Evolutionary conservation across 2,329 filamentous ascomycete species (phyloP).

Genomic region (Penicillium sp.): DNA sequence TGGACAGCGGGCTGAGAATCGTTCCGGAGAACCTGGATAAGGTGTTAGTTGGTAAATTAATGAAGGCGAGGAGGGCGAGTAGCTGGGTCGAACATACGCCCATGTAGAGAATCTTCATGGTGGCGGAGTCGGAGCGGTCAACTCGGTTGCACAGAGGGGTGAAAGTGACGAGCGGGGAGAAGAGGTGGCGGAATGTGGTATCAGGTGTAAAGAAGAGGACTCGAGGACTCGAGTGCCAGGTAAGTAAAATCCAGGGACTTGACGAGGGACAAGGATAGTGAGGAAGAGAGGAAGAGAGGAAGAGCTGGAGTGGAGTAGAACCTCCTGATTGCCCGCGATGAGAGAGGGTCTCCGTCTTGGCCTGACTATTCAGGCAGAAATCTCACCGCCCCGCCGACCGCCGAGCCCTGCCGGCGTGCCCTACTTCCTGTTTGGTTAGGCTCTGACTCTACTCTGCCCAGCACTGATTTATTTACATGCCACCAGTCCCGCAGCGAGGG

Average conservation of each 20-base stretch:
- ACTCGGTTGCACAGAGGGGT: conserved; percentile 7
- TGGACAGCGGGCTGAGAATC: conserved; percentile 75
- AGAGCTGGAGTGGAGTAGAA: conserved; percentile 1
- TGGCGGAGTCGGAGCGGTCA: conserved; percentile 39
- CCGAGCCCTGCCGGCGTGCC: too few species aligned
- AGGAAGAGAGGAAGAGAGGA: too few species aligned
- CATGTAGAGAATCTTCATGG: conserved; percentile 87
- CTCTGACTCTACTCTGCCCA: too few species aligned
- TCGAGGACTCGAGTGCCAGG: neutral
- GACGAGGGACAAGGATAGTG: conserved; percentile 3
- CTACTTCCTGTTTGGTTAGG: too few species aligned
- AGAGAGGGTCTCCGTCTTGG: conserved; percentile 16
- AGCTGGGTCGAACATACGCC: conserved; percentile 70
- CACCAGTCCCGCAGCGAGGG: too few species aligned
- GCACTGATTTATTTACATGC: too few species aligned
- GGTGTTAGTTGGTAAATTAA: too few species aligned
- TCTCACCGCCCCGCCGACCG: conserved; percentile 19
- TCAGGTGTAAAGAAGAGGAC: conserved; percentile 1
- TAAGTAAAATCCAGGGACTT: neutral
- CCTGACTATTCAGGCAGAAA: neutral
- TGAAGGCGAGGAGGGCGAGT: too few species aligned
- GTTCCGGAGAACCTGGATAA: conserved; percentile 89
- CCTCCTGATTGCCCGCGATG: conserved; percentile 20
- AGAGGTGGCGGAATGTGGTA: neutral
- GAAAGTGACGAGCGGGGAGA: neutral